A percentile compares a stretch with the other conserved stretches of the same genome.
Conservation (phyloP, 768 basidiomycete genomes). For the Lentinula edodes region DNA sequence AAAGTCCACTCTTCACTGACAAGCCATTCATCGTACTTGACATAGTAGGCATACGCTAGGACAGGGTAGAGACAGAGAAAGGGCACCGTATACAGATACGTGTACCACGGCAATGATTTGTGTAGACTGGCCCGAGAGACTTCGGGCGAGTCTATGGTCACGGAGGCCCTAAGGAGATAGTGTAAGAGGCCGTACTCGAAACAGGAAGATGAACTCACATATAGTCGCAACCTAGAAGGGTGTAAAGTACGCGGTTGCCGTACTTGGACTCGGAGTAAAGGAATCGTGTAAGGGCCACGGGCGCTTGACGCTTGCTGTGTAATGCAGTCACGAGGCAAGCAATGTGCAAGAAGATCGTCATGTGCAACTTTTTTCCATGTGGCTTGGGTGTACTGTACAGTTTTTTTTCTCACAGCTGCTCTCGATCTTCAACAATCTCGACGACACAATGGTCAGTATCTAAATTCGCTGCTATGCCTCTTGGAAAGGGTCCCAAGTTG, state of each 20-base stretch:
- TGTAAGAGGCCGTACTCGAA: background rate
- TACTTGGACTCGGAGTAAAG: background rate
- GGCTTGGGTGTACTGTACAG: background rate
- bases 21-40: constrained; percentile 88
- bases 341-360: background rate
- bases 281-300: background rate
- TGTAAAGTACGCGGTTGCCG: background rate
- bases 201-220: background rate
- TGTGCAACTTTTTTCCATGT: background rate
- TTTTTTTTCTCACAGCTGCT: background rate
- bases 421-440: constrained; percentile 1
- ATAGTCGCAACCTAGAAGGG: background rate
- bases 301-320: background rate
- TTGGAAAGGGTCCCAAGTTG: background rate
- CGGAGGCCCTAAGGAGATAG: constrained; percentile 28
- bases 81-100: constrained; percentile 69
- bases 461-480: background rate
- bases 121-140: constrained; percentile 66
- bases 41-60: constrained; percentile 85
- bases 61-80: constrained; percentile 80
- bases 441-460: constrained; percentile 4
- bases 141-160: constrained; percentile 60
- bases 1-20: constrained; percentile 98
- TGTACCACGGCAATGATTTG: constrained; percentile 59
- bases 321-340: background rate